Base-by-base conservation (phyloP, 768 basidiomycete genomes). In the Lanmaoa rubissima region DNA sequence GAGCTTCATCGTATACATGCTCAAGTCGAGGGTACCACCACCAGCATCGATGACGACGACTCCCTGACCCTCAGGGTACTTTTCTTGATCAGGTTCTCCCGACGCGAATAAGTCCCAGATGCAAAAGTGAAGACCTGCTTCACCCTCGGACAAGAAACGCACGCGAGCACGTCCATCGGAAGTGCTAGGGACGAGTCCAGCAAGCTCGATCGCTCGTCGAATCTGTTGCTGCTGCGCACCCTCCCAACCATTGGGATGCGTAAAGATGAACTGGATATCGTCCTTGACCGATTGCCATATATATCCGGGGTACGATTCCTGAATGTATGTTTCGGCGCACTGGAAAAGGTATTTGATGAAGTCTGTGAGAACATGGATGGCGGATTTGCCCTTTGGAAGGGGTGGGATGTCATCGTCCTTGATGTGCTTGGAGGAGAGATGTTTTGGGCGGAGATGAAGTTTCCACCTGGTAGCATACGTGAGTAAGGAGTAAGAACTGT, bases 221-320 rank as follows among this genome's bases (percentile, higher is more conserved):
- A 85, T 80, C 56, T 75, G 69, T 28, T 68, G 67, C 51, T 85
- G 85, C 60, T 87, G 85, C 0, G 63, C 63, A 1, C 81, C 79
- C 54, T 80, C 84, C 85, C 85, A 86, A 0, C 82, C 83, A 53
- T 86, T 86, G 1, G 85, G 85, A 60, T 85, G 83, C 0, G 78
- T 76, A 5, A 86, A 73, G 2, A 86, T 71, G 54, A 80, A 81
- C 28, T 81, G 74, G 21, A 81, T 78, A 2, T 55, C 62, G 14
- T 71, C 55, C 54, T 77, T 69, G 17, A 82, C 57, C 0, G 74
- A 75, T 0, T 54, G 49, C 82, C 81, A 83, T 1, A 81, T 61
- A 4, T 82, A 81, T 1, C 43, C 40, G 0, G 71, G 66, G 40
- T 79, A 76, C 0, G 74, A 71, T 17, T 81, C 78, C 16, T 65